Evolutionary conservation across 192 early-diverging fungal genomes (phyloP).

Genomic region (Coemansia nantahalensis): DNA sequence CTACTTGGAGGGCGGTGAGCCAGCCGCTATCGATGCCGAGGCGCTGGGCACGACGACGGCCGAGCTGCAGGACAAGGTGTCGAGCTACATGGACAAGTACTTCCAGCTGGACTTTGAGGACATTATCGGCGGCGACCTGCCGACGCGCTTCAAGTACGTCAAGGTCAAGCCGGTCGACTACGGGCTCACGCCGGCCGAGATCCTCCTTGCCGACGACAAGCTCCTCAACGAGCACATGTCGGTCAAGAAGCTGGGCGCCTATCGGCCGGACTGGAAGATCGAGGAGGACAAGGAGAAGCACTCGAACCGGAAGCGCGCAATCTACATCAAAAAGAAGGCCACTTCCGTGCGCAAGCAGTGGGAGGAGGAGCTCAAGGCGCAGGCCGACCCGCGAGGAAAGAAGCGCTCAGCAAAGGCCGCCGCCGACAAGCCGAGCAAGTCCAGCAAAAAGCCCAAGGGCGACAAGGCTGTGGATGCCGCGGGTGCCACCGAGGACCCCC

Average conservation of each 20-base stretch:
- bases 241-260: constrained; percentile 86
- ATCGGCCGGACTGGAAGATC: constrained; percentile 56
- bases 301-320: constrained; percentile 57
- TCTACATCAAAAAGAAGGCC: constrained; percentile 48
- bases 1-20: constrained; percentile 70
- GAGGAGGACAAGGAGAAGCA: constrained; percentile 54
- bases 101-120: constrained; percentile 94
- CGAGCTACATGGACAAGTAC: constrained; percentile 84
- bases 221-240: constrained; percentile 83
- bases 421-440: constrained; percentile 16
- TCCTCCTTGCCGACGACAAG: constrained; percentile 84
- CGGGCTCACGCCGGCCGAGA: constrained; percentile 81
- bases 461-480: constrained; percentile 2
- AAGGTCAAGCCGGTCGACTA: constrained; percentile 73
- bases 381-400: constrained; percentile 38
- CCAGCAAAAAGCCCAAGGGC: constrained; percentile 11
- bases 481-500: neutral
- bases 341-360: constrained; percentile 17
- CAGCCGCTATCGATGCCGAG: constrained; percentile 3
- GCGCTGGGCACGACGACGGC: constrained; percentile 10
- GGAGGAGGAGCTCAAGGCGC: constrained; percentile 21
- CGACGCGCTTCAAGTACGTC: constrained; percentile 92
- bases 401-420: constrained; percentile 21
- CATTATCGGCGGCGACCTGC: constrained; percentile 73
- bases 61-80: constrained; percentile 53